Percentiles rank a stretch among this genome's conserved stretches.
Evolutionary conservation across 1,139 yeast species (phyloP).

Genomic region (Geotrichum macrosporum): DNA sequence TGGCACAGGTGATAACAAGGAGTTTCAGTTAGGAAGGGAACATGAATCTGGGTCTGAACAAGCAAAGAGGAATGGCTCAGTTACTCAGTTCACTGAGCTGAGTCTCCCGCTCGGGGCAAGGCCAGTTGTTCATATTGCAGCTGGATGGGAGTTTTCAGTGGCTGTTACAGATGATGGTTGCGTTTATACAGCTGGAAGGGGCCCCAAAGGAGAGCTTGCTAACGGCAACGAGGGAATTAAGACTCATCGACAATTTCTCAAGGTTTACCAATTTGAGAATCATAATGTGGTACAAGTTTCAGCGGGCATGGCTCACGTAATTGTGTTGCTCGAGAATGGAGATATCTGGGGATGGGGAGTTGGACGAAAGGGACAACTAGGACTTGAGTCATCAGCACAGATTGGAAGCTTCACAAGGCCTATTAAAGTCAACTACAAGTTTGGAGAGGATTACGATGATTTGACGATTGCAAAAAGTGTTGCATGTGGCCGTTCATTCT

Average conservation of each 20-base stretch:
- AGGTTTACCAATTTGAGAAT: conserved; percentile 4
- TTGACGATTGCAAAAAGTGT: conserved; percentile 1
- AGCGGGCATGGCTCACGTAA: conserved; percentile 56
- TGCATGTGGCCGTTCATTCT: conserved; percentile 17
- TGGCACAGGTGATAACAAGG: conserved; percentile 56
- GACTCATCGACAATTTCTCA: neutral
- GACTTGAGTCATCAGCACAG: neutral
- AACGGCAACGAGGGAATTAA: conserved; percentile 24
- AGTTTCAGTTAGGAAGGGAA: conserved; percentile 56
- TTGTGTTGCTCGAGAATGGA: conserved; percentile 45
- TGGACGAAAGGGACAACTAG: conserved; percentile 64
- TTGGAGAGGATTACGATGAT: neutral
- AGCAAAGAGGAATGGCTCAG: neutral
- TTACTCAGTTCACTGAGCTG: conserved; percentile 11
- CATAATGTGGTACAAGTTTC: conserved; percentile 36
- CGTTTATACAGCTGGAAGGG: conserved; percentile 56
- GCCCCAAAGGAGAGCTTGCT: conserved; percentile 75
- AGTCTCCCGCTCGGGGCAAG: conserved; percentile 1
- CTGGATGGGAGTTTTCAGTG: conserved; percentile 79
- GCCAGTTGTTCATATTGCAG: conserved; percentile 33
- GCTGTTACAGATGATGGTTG: conserved; percentile 44
- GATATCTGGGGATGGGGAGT: conserved; percentile 77
- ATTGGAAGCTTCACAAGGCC: neutral
- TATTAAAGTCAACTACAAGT: neutral
- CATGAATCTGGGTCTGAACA: neutral